phyloP scores from a whole-genome alignment of 345 rosid species.

The Moricandia moricandioides region DNA sequence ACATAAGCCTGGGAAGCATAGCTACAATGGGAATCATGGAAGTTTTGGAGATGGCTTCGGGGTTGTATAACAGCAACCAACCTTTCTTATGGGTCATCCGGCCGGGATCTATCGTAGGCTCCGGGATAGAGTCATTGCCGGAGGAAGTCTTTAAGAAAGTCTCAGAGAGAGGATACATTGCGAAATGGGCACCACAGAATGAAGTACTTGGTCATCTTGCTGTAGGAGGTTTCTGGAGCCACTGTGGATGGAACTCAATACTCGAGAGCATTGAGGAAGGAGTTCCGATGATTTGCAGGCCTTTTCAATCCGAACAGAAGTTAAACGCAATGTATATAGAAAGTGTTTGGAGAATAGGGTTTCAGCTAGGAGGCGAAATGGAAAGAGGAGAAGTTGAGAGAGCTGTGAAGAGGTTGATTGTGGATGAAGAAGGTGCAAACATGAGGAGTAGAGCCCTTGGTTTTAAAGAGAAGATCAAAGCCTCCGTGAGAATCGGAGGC shows the following conservation, averaged over 20 bases:
- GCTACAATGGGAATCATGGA: not conserved
- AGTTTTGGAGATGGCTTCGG: not conserved
- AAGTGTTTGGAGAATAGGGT: too few species aligned
- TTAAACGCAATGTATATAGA: too few species aligned
- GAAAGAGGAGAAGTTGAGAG: too few species aligned
- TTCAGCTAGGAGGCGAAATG: too few species aligned
- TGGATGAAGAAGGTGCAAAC: too few species aligned
- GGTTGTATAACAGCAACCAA: not conserved
- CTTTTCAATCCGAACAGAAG: not conserved
- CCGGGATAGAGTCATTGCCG: not conserved
- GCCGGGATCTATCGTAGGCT: not conserved
- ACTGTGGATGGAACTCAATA: not conserved
- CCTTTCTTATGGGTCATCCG: not conserved
- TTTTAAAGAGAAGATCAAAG: too few species aligned
- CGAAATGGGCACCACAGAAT: not conserved
- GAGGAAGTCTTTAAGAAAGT: not conserved
- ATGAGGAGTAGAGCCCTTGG: too few species aligned
- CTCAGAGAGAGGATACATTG: not conserved
- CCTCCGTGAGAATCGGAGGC: too few species aligned
- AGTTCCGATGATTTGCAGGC: not conserved
- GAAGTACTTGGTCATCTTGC: not conserved
- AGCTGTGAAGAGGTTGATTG: too few species aligned
- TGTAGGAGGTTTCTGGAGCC: not conserved
- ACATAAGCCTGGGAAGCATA: not conserved
- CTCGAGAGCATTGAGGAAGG: not conserved